Evolutionary conservation across 2,329 filamentous ascomycete genomes (phyloP).

Genomic region (Acrodontium crateriforme): DNA sequence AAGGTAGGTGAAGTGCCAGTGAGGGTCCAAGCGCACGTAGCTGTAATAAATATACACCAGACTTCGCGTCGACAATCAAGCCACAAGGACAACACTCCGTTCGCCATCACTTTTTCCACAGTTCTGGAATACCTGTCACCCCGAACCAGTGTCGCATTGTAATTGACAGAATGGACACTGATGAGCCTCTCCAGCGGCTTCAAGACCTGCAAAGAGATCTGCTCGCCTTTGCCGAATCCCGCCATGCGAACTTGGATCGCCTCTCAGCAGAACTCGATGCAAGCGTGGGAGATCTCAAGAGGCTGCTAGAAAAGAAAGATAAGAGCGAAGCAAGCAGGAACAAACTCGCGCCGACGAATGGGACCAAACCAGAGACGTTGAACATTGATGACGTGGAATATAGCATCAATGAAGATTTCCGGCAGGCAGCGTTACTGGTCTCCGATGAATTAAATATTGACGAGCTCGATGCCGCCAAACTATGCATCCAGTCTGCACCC

Average conservation of each 20-base stretch:
- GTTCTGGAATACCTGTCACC: no score
- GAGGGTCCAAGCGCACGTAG: no score
- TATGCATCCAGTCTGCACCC: slow-evolving; percentile 57
- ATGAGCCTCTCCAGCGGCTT: slow-evolving; percentile 60
- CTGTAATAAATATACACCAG: no score
- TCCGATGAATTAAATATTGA: slow-evolving; percentile 84
- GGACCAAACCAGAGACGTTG: slow-evolving; percentile 46
- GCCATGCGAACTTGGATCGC: slow-evolving; percentile 56
- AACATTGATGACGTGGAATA: slow-evolving; percentile 60
- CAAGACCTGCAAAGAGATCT: slow-evolving; percentile 80
- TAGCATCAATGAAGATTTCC: slow-evolving; percentile 72
- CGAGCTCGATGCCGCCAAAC: slow-evolving; percentile 67
- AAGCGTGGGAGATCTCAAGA: slow-evolving; percentile 52
- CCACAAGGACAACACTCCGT: no score
- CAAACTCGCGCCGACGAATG: slow-evolving; percentile 47
- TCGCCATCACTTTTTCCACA: no score
- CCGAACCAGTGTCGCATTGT: no score
- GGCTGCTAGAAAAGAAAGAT: slow-evolving; percentile 58
- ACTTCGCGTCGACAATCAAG: no score
- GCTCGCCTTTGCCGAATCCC: slow-evolving; percentile 57
- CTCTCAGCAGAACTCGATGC: slow-evolving; percentile 51
- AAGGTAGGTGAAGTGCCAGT: no score
- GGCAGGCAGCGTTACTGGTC: slow-evolving; percentile 65
- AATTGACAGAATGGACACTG: slow-evolving; percentile 49
- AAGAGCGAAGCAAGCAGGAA: slow-evolving; percentile 66